These are phyloP conservation scores for Selenicereus undatus DNA, from an alignment of 148 eudicot genomes.

Conservation along the genomic window DNA sequence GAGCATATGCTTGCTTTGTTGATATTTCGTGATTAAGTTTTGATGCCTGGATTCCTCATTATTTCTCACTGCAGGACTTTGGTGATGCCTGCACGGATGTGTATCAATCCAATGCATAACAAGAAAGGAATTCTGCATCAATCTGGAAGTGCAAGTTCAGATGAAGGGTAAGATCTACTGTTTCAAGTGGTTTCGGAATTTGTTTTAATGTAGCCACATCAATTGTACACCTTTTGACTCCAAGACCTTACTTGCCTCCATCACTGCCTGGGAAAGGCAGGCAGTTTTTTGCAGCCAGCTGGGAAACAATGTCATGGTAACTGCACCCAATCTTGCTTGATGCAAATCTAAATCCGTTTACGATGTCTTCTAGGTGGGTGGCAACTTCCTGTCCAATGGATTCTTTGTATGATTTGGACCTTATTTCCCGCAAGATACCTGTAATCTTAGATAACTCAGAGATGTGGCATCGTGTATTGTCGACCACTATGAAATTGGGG, in stretches of 20 bases:
- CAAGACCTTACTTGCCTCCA: slow-evolving; percentile 2
- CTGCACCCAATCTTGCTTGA: slow-evolving; percentile 14
- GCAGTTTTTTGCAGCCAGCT: slow-evolving; percentile 18
- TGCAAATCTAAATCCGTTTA: slow-evolving; percentile 20
- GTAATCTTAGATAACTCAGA: slow-evolving; percentile 86
- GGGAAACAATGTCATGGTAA: slow-evolving; percentile 21
- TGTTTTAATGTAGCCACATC: not conserved
- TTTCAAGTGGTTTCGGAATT: not conserved
- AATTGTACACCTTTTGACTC: not conserved
- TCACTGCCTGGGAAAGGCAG: slow-evolving; percentile 13
- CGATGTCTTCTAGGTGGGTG: slow-evolving; percentile 60
- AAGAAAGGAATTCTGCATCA: slow-evolving; percentile 71
- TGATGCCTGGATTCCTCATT: slow-evolving; percentile 6
- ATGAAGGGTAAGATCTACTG: slow-evolving; percentile 51
- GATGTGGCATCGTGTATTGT: slow-evolving; percentile 63
- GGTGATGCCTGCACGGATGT: slow-evolving; percentile 97
- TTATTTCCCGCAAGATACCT: slow-evolving; percentile 68
- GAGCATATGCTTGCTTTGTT: not conserved
- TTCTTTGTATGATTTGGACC: slow-evolving; percentile 80
- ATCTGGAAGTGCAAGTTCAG: slow-evolving; percentile 42
- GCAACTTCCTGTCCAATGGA: slow-evolving; percentile 82
- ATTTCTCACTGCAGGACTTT: slow-evolving; percentile 58
- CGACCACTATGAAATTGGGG: slow-evolving; percentile 83
- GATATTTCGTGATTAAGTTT: not conserved
- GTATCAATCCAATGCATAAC: slow-evolving; percentile 91